Base-by-base conservation (phyloP, 768 basidiomycete genomes). In the Calocera cornea region DNA sequence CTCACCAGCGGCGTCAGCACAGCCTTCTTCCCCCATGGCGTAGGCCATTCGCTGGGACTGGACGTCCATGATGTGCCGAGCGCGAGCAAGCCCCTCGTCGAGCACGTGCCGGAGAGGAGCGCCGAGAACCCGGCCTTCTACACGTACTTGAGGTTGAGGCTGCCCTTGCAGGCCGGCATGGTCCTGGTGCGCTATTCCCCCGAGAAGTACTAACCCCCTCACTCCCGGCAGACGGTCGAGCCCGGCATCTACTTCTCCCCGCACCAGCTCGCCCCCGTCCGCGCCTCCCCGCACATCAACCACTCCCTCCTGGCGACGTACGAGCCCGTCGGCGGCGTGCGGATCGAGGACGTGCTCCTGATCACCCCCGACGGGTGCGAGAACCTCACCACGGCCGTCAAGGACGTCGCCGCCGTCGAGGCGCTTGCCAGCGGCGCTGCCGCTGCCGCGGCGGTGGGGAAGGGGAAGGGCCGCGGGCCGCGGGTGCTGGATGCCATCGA, bases 11-110 rank as follows among this genome's bases (percentile, higher is more conserved):
- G 93, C 0, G 77, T 90, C 47, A 87, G 87, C 69, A 78, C 86
- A 1, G 90, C 92, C 0, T 97, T 97, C 81, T 97, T 91, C 83
- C 95, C 95, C 11, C 95, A 97, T 73, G 95, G 95, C 1, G 79
- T 89, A 41, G 92, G 93, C 0, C 95, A 97, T 74, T 89, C 89
- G 5, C 79, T 97, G 44, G 95, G 95, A 12, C 80, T 97, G 76
- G 95, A 98, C 74, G 94, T 97, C 1, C 95, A 97, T 74, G 95
- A 97, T 72, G 90, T 89, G 0, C 89, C 92, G 0, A 84, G 82
- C 54, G 87, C 88, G n/a, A 89, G 84, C 75, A 90, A 86, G 74
- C 91, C 88, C n/a, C 75, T 68, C 10, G 77, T 78, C 17, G 88
- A 84, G 71, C 77, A 78, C 0, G 86, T 84, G 86, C 68, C 73